Conservation (phyloP, 192 early-diverging fungal genomes). For the Powellomyces hirtus region DNA sequence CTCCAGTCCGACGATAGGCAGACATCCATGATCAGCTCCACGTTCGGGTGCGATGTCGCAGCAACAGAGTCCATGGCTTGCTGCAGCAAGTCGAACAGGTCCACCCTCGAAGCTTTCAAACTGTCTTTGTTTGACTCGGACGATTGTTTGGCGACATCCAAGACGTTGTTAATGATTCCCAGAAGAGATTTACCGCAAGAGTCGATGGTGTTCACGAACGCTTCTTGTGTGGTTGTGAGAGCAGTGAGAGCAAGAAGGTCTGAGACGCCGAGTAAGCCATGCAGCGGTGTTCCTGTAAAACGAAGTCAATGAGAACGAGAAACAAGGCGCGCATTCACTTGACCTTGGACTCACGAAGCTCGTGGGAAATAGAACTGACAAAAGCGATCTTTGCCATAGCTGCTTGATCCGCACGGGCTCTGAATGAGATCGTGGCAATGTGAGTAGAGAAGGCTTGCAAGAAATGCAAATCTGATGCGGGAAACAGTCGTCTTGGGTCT, state of each 20-base stretch:
- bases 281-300: constrained; percentile 42
- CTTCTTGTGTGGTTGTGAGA: constrained; percentile 27
- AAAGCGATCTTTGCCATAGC: constrained; percentile 50
- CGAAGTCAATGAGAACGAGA: not conserved
- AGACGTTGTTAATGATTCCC: constrained; percentile 39
- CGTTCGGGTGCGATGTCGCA: not conserved
- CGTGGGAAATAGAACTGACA: constrained; percentile 48
- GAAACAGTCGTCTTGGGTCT: constrained; percentile 39
- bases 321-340: not conserved
- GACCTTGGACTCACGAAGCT: constrained; percentile 32
- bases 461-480: constrained; percentile 42
- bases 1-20: not conserved
- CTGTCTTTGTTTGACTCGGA: not conserved
- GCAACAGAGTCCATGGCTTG: constrained; percentile 20
- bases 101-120: not conserved
- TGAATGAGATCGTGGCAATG: constrained; percentile 41
- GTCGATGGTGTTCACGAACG: constrained; percentile 37
- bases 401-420: constrained; percentile 44
- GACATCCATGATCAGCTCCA: constrained; percentile 19
- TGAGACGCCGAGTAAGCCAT: constrained; percentile 48
- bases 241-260: constrained; percentile 37
- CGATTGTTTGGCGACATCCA: constrained; percentile 32
- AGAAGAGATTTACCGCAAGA: constrained; percentile 36
- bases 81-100: constrained; percentile 22
- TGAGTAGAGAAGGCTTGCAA: constrained; percentile 49